Base-by-base conservation (phyloP, 2,329 filamentous ascomycete genomes). In the Plectosphaerella cucumerina region DNA sequence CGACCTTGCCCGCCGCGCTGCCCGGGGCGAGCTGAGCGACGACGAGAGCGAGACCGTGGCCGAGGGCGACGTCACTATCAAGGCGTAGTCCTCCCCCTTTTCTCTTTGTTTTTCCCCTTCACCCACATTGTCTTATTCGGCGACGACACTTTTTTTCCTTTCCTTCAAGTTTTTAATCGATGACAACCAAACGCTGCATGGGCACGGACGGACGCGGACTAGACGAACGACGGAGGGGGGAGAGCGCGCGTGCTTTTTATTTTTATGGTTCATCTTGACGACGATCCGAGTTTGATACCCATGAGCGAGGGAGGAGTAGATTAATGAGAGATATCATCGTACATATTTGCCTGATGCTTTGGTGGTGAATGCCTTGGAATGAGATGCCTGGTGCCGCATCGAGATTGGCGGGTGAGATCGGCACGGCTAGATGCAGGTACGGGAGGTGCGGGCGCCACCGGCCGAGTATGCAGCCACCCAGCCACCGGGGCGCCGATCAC, bases 1-100 rank as follows among this genome's bases (percentile, higher is more conserved):
- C 49, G 78, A 78, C 39, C 65, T 72, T 43, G 78, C 75, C 18
- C 67, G 72, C 44, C 70, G 74, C n/a, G 77, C 75, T 4, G 74
- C 75, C 1, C 65, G 70, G 39, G 77, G 76, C 20, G 74, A 76
- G 35, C 59, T 74, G 18, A 68, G 64, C 39, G 74, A 75, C 20
- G 68, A 60, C 4, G 72, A 73, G 47, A 58, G 67, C 59, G 66
- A 67, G 5, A 57, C 58, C 22, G 63, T 63, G 3, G 68, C 65
- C 3, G 68, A 70, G 33, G 66, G 60, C 18, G 65, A 71, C 50
- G 60, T 63, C 46, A 70, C 68, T 20, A 50, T 71, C 47, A 60
- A 61, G 50, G 61, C 65, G 21, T 65, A n/a, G 6, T 23, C 41
- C 17, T 9, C 14, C 15, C 31, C 18, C 20, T 41, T 44, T 3